Percentiles rank a stretch among this genome's conserved stretches.
Evolutionary conservation across 306 rosid genomes (phyloP).

Genomic region (Lathyrus tuberosus): DNA sequence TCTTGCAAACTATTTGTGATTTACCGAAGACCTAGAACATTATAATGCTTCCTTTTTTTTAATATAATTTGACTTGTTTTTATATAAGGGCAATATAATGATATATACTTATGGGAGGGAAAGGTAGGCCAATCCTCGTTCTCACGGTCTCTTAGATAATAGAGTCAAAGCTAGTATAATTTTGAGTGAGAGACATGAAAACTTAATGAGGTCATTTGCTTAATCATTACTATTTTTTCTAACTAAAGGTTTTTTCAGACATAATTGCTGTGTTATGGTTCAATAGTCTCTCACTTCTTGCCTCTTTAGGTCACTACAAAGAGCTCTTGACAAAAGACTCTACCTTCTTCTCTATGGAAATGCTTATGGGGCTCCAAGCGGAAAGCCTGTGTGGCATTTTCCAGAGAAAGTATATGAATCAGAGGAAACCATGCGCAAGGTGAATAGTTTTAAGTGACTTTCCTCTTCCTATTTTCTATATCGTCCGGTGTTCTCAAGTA

Average conservation of each 20-base stretch:
- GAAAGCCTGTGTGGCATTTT: conserved; percentile 81
- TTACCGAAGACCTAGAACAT: neutral
- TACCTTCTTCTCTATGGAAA: conserved; percentile 75
- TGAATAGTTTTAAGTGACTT: conserved; percentile 38
- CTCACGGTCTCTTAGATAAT: neutral
- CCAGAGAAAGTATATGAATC: conserved; percentile 78
- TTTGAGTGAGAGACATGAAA: too few species aligned
- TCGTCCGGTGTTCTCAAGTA: neutral
- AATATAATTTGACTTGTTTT: neutral
- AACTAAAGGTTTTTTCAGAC: too few species aligned
- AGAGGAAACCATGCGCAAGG: conserved; percentile 84
- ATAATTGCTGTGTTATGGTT: neutral
- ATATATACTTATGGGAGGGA: neutral
- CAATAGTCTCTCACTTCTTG: conserved; percentile 24
- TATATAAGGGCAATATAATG: neutral
- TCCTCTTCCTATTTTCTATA: conserved; percentile 1
- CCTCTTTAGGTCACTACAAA: conserved; percentile 72
- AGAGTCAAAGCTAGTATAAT: neutral
- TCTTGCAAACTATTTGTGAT: neutral
- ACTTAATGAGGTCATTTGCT: too few species aligned
- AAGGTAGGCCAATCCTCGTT: conserved; percentile 18
- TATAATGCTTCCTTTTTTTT: neutral
- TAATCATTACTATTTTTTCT: too few species aligned
- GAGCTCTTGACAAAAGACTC: conserved; percentile 90
- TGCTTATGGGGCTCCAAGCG: conserved; percentile 58